Percentiles rank a stretch among this genome's conserved stretches.
Conservation (phyloP, 495 filamentous ascomycete genomes). For the Beverwykella pulmonaria region DNA sequence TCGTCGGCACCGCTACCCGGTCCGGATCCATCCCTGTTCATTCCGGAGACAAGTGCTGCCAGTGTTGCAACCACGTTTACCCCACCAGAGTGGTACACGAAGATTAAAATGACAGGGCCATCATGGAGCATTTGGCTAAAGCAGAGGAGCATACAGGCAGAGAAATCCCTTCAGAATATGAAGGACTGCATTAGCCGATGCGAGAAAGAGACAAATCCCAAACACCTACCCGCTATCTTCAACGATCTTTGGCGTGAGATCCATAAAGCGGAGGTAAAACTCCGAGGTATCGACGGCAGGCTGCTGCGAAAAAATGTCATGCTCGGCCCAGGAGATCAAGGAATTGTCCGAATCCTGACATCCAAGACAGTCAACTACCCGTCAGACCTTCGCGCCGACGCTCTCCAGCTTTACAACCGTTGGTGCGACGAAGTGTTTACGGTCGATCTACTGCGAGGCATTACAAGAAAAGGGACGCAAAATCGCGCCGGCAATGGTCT, state of each 20-base stretch:
- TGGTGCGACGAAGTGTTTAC: constrained; percentile 51
- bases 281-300: constrained; percentile 6
- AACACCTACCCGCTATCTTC: not conserved
- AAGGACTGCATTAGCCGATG: constrained; percentile 13
- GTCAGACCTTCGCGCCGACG: constrained; percentile 50
- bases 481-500: constrained; percentile 36
- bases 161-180: not conserved
- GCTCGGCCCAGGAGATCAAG: constrained; percentile 42
- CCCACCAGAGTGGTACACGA: constrained; percentile 16
- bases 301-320: constrained; percentile 31
- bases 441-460: constrained; percentile 54
- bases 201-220: constrained; percentile 1
- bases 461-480: constrained; percentile 35
- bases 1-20: no score
- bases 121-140: not conserved
- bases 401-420: constrained; percentile 45
- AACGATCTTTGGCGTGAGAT: constrained; percentile 22
- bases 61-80: no score
- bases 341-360: constrained; percentile 46
- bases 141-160: not conserved
- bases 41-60: no score
- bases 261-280: constrained; percentile 32
- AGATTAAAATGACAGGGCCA: not conserved
- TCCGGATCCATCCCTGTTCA: no score
- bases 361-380: constrained; percentile 40